Conservation (phyloP, 768 basidiomycete species). For the Leucogyrophana mollusca region DNA sequence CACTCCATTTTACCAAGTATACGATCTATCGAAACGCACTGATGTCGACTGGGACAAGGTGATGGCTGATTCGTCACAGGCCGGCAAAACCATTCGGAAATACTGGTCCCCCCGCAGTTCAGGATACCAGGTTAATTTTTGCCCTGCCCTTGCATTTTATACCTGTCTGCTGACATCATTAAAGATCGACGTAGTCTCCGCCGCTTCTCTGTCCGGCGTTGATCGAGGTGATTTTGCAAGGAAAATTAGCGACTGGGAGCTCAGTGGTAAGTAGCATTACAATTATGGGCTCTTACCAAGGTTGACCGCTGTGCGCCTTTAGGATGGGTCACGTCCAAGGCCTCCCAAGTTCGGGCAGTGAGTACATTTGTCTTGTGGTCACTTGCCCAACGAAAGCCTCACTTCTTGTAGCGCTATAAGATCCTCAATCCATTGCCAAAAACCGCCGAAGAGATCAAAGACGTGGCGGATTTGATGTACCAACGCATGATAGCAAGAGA, state of each 20-base stretch:
- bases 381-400: neutral
- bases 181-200: constrained; percentile 35
- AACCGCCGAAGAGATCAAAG: constrained; percentile 27
- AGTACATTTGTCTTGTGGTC: constrained; percentile 2
- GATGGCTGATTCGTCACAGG: constrained; percentile 25
- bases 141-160: neutral
- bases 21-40: constrained; percentile 33
- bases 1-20: constrained; percentile 45
- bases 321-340: constrained; percentile 32
- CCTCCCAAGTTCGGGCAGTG: constrained; percentile 39
- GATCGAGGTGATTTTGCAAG: constrained; percentile 32
- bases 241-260: constrained; percentile 40
- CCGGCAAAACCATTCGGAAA: constrained; percentile 30
- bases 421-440: constrained; percentile 36
- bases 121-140: constrained; percentile 18
- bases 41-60: constrained; percentile 27
- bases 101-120: constrained; percentile 27
- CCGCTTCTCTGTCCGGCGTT: constrained; percentile 24
- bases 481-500: constrained; percentile 39
- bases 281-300: neutral
- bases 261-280: constrained; percentile 21
- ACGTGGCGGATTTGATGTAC: constrained; percentile 32
- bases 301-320: neutral
- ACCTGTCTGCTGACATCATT: neutral
- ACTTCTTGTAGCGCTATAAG: constrained; percentile 30